Percentiles rank a stretch among this genome's conserved stretches.
phyloP scores from a whole-genome alignment of 2,329 filamentous ascomycete genomes.

The Blastomyces gilchristii region DNA sequence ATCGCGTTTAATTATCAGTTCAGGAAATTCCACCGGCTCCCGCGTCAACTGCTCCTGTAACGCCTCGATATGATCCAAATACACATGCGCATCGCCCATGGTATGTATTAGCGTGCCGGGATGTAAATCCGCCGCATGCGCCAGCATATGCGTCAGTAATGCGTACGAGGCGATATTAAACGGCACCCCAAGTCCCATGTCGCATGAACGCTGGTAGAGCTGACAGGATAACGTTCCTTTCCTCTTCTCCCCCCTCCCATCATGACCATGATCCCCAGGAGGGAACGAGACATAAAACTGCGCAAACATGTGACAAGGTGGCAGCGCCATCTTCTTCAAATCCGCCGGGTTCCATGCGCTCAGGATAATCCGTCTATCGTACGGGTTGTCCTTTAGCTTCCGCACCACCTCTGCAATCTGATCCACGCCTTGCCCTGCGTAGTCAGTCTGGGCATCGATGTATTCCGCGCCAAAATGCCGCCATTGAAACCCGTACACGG shows the following conservation, averaged over 20 bases:
- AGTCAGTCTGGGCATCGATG: constrained; percentile 65
- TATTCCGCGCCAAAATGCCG: constrained; percentile 94
- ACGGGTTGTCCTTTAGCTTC: constrained; percentile 73
- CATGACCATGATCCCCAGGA: constrained; percentile 21
- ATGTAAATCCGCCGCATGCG: constrained; percentile 70
- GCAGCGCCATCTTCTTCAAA: constrained; percentile 76
- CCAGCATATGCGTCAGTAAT: constrained; percentile 88
- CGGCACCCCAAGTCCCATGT: constrained; percentile 93
- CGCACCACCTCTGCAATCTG: constrained; percentile 84
- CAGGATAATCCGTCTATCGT: constrained; percentile 81
- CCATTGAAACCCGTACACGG: constrained; percentile 98
- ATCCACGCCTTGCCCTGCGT: constrained; percentile 80
- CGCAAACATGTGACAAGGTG: constrained; percentile 95
- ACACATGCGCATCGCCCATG: constrained; percentile 98
- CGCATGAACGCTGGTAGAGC: constrained; percentile 86
- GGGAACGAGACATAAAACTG: constrained; percentile 88
- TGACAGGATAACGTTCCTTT: constrained; percentile 73
- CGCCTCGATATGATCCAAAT: constrained; percentile 83
- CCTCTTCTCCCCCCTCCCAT: constrained; percentile 21
- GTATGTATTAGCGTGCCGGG: constrained; percentile 86
- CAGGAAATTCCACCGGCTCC: constrained; percentile 72
- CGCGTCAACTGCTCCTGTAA: constrained; percentile 68
- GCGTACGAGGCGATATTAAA: constrained; percentile 98
- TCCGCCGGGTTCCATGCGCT: constrained; percentile 90
- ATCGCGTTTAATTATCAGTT: constrained; percentile 59